Evolutionary conservation across 306 rosid species (phyloP), one percentile per base, ranked within the genome.

Genomic region (Cotoneaster glaucophyllus): DNA sequence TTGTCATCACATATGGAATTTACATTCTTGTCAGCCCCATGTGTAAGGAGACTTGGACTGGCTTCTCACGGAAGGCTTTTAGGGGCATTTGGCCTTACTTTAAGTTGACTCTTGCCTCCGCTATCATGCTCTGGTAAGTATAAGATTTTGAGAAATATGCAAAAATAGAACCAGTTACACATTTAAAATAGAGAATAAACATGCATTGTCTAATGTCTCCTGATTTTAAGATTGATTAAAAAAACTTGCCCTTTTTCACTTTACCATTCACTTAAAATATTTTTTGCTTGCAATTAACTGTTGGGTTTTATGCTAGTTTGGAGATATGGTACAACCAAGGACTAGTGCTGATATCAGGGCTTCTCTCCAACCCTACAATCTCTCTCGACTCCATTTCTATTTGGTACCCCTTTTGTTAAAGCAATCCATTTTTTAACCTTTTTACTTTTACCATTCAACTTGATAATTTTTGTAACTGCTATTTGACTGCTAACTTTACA

Each of bases 261-360:
- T 4, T 21, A n/a, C 4, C 4, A 6, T 8, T 2, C 15, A 22
- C 62, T 57, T 57, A 15, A 50, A 15, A 50, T 18, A 13, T 50
- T n/a, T 9, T 57, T n/a, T 6, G 4, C 31, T 59, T 62, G 15
- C n/a, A 59, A 59, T 4, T 59, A 25, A 59, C 15, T 12, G 32
- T 64, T 24, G 67, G 58, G 39, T 39, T 73, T 24, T 61, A 15
- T 25, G 77, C 84, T 31, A 89, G 91, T 69, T 85, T 92, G 90
- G 96, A 92, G 91, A 84, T 88, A 79, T 92, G 97, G 96, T 92
- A 92, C 79, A 85, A 11, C 77, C 97, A 88, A 48, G 93, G 93
- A 56, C 84, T 92, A 22, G 91, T 90, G 50, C 87, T 89, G 57
- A 82, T 92, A 84, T 89, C 96, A 77, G 97, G 97, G 37, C 74